phyloP scores from a whole-genome alignment of 2,329 filamentous ascomycete species.

The Nemania diffusa region DNA sequence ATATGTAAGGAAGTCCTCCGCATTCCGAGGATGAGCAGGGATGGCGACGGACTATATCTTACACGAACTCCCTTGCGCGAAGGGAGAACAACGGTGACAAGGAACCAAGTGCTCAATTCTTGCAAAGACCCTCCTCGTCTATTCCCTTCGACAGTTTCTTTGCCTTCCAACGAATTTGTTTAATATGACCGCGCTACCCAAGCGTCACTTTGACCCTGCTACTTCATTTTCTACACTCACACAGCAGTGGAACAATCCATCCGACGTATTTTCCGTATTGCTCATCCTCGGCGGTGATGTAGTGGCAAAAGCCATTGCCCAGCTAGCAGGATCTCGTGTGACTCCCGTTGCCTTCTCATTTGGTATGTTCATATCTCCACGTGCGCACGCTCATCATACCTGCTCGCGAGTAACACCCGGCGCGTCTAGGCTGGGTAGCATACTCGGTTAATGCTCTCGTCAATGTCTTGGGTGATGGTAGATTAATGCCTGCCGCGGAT shows the following conservation, averaged over 20 bases:
- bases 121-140: too few species aligned
- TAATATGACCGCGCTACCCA: too few species aligned
- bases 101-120: too few species aligned
- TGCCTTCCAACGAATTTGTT: too few species aligned
- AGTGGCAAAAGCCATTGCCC: conserved; percentile 48
- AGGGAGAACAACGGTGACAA: too few species aligned
- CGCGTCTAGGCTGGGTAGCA: conserved; percentile 29
- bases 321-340: conserved; percentile 40
- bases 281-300: conserved; percentile 52
- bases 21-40: too few species aligned
- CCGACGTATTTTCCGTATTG: conserved; percentile 46
- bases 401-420: neutral
- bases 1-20: too few species aligned
- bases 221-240: neutral
- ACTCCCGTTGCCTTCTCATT: conserved; percentile 34
- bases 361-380: neutral
- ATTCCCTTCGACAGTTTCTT: too few species aligned
- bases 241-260: neutral
- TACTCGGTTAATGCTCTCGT: conserved; percentile 30
- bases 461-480: conserved; percentile 29
- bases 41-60: too few species aligned
- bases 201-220: neutral
- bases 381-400: neutral
- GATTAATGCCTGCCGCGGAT: conserved; percentile 28
- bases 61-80: too few species aligned